Evolutionary conservation across 345 rosid genomes (phyloP), one percentile per base, ranked within the genome.

Genomic region (Acer saccharum): DNA sequence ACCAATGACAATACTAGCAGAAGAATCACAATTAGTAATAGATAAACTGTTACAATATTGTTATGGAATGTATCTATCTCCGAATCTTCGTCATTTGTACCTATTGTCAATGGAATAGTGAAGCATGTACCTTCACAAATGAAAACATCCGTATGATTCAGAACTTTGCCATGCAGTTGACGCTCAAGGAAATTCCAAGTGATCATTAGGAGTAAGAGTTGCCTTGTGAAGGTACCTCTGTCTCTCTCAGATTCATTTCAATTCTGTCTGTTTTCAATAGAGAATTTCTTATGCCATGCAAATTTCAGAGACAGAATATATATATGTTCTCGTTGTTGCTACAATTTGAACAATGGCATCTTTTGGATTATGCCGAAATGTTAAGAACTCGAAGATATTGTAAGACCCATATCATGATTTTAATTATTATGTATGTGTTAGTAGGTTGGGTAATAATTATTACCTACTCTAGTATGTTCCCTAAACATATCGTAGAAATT

Each of bases 121-220:
- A 50, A 50, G 55, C 17, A 50, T 3, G 57, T 72, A 81, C 93
- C 94, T 94, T 90, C 25, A 91, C 86, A 41, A 69, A n/a, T 61
- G 76, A 81, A 82, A 82, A 96, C 97, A 87, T 96, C 44, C 84
- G 80, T 41, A 76, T 74, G 81, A 87, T 84, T 79, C 87, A 91
- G 88, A 89, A 88, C 71, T 89, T 90, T 25, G 93, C 93, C 62
- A 80, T 87, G 0, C 77, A 71, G 70, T 77, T 86, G 83, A 79
- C 76, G 72, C 77, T 75, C 80, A 79, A 75, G 83, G 81, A 86
- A 41, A 77, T 73, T 58, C 78, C 77, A 16, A 71, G 55, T 79
- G 78, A 77, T 73, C 23, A 27, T 35, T 39, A 35, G 55, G 76
- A 57, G 61, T 66, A 23, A 80, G 17, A 58, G 27, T 66, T 69